These are phyloP conservation scores for Clarireedia hainanense DNA, from an alignment of 2,329 filamentous ascomycete genomes.

Conservation along the genomic window DNA sequence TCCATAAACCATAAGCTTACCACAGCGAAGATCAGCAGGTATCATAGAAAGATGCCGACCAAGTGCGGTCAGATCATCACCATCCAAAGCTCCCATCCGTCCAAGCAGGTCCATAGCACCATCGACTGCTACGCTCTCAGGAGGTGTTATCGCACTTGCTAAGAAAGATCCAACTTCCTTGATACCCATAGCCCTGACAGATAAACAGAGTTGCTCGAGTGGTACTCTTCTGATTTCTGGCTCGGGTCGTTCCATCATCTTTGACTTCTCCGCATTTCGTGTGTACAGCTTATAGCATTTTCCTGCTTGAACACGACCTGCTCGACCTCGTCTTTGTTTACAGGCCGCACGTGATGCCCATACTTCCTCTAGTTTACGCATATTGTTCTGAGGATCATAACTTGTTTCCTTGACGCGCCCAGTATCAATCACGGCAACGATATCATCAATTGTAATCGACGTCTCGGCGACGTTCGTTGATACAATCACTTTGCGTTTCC, in stretches of 20 bases:
- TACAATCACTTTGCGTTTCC: slow-evolving; percentile 85
- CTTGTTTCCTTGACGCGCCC: slow-evolving; percentile 95
- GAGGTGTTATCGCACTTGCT: slow-evolving; percentile 79
- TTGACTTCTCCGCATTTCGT: slow-evolving; percentile 65
- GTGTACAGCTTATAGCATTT: slow-evolving; percentile 96
- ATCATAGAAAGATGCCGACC: slow-evolving; percentile 93
- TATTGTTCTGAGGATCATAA: slow-evolving; percentile 85
- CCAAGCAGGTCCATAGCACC: slow-evolving; percentile 72
- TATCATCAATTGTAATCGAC: slow-evolving; percentile 96
- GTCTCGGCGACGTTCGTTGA: slow-evolving; percentile 97
- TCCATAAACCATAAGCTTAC: slow-evolving; percentile 92
- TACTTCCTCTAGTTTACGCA: slow-evolving; percentile 87
- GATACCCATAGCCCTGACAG: slow-evolving; percentile 91
- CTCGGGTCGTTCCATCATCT: slow-evolving; percentile 83
- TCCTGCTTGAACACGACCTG: slow-evolving; percentile 84
- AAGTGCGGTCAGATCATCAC: slow-evolving; percentile 79
- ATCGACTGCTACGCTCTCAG: slow-evolving; percentile 76
- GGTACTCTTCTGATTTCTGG: slow-evolving; percentile 92
- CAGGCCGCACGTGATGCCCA: slow-evolving; percentile 93
- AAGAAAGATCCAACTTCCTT: slow-evolving; percentile 75
- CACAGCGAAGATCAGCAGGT: slow-evolving; percentile 84
- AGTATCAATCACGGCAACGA: slow-evolving; percentile 91
- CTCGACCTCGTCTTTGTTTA: slow-evolving; percentile 87
- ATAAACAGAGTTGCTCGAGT: slow-evolving; percentile 87
- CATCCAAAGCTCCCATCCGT: slow-evolving; percentile 83